Evolutionary conservation across 1,139 yeast species (phyloP).

Genomic region (Saccharomyces pastorianus): DNA sequence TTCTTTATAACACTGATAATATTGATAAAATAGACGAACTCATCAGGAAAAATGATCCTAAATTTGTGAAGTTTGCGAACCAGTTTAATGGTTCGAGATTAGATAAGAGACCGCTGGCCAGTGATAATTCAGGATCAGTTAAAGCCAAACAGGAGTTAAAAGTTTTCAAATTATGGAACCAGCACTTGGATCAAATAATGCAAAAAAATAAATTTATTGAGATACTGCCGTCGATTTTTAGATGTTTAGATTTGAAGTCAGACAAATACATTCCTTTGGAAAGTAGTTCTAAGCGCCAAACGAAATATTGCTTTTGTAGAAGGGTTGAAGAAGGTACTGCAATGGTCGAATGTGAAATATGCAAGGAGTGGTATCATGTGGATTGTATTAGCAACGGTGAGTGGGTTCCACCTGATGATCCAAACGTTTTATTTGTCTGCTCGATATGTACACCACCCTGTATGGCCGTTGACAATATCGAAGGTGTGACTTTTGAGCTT

Average conservation of each 20-base stretch:
- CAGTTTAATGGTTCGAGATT: slow-evolving; percentile 3
- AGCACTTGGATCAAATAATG: slow-evolving; percentile 35
- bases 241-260: slow-evolving; percentile 29
- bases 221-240: slow-evolving; percentile 26
- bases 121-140: not conserved
- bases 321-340: slow-evolving; percentile 53
- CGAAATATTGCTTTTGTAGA: slow-evolving; percentile 61
- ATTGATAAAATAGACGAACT: not conserved
- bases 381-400: slow-evolving; percentile 47
- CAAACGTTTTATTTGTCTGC: slow-evolving; percentile 48
- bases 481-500: slow-evolving; percentile 31
- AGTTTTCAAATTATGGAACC: slow-evolving; percentile 41
- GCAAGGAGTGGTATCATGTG: slow-evolving; percentile 77
- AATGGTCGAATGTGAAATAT: slow-evolving; percentile 73
- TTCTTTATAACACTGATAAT: not conserved
- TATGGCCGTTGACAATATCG: slow-evolving; percentile 31
- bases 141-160: slow-evolving; percentile 8
- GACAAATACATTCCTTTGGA: slow-evolving; percentile 34
- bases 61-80: not conserved
- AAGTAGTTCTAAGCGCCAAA: slow-evolving; percentile 14
- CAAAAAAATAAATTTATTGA: slow-evolving; percentile 31
- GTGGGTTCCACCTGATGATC: slow-evolving; percentile 26
- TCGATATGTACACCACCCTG: slow-evolving; percentile 47
- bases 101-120: not conserved
- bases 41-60: not conserved